phyloP scores from a whole-genome alignment of 1,284 basidiomycete genomes.

The Marasmius sp. region DNA sequence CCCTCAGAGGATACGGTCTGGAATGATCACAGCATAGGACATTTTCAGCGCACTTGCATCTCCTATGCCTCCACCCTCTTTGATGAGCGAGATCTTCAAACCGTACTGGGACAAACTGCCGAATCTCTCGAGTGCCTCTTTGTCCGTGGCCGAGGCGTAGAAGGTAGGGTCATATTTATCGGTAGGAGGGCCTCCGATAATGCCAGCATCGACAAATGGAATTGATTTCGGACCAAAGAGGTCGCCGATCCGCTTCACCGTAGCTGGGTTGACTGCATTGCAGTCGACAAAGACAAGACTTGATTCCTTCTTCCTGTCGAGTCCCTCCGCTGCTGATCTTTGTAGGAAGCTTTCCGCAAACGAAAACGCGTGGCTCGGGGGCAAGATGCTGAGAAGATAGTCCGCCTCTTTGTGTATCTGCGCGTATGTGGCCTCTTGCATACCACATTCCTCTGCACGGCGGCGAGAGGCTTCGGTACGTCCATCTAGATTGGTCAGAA shows the following conservation, averaged over 20 bases:
- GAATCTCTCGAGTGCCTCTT: constrained; percentile 41
- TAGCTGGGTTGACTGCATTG: constrained; percentile 56
- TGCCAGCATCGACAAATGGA: constrained; percentile 55
- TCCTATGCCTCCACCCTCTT: constrained; percentile 47
- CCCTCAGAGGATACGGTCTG: background rate
- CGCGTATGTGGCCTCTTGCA: constrained; percentile 45
- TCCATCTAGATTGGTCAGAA: constrained; percentile 50
- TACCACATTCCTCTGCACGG: constrained; percentile 52
- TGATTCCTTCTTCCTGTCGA: constrained; percentile 6
- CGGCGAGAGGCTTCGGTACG: constrained; percentile 46
- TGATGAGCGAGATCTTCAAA: constrained; percentile 44
- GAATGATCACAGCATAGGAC: constrained; percentile 54
- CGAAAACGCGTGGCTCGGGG: constrained; percentile 50
- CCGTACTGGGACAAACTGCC: constrained; percentile 40
- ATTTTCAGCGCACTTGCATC: constrained; percentile 65
- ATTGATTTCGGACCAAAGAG: constrained; percentile 37
- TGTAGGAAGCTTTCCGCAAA: constrained; percentile 46
- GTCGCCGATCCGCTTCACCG: constrained; percentile 45
- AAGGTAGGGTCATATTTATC: constrained; percentile 51
- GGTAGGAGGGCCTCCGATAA: constrained; percentile 55
- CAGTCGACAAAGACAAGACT: constrained; percentile 52
- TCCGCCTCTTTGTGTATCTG: constrained; percentile 43
- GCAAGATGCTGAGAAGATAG: constrained; percentile 58
- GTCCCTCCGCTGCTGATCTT: constrained; percentile 18
- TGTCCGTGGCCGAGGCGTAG: constrained; percentile 48